Conservation (phyloP, 164 flowering plant species). For the Vitis labrusca region DNA sequence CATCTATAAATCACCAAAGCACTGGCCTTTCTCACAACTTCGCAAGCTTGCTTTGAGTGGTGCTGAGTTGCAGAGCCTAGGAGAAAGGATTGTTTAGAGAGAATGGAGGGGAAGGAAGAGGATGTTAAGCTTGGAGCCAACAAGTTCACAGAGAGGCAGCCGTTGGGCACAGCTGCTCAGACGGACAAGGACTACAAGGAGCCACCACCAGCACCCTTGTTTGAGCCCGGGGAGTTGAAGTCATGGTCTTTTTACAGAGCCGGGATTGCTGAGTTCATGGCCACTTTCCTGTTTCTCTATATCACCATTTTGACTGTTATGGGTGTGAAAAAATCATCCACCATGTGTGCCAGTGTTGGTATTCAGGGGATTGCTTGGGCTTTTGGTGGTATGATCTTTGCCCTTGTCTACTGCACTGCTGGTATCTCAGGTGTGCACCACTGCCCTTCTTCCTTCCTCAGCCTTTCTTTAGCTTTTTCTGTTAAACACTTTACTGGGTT, state of each 20-base stretch:
- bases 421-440: constrained; percentile 55
- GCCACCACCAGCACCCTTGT: constrained; percentile 65
- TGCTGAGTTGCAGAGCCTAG: background rate
- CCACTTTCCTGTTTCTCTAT: constrained; percentile 69
- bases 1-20: constrained; percentile 2
- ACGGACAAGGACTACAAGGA: constrained; percentile 61
- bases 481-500: too few species aligned
- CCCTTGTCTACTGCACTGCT: constrained; percentile 74
- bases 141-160: constrained; percentile 65
- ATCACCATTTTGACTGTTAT: constrained; percentile 66
- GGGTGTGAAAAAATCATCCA: constrained; percentile 33
- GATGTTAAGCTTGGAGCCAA: constrained; percentile 70
- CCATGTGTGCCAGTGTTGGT: constrained; percentile 55
- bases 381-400: constrained; percentile 73
- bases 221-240: constrained; percentile 61
- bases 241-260: constrained; percentile 79
- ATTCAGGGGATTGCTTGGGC: constrained; percentile 73
- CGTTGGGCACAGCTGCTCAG: constrained; percentile 59
- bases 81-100: constrained; percentile 5
- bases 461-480: too few species aligned
- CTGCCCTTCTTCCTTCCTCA: background rate
- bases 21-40: background rate
- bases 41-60: background rate
- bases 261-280: constrained; percentile 63
- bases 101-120: constrained; percentile 63